These are phyloP conservation scores for Elongisporangium undulatum DNA, from an alignment of 352 stramenopile species.

Conservation along the genomic window DNA sequence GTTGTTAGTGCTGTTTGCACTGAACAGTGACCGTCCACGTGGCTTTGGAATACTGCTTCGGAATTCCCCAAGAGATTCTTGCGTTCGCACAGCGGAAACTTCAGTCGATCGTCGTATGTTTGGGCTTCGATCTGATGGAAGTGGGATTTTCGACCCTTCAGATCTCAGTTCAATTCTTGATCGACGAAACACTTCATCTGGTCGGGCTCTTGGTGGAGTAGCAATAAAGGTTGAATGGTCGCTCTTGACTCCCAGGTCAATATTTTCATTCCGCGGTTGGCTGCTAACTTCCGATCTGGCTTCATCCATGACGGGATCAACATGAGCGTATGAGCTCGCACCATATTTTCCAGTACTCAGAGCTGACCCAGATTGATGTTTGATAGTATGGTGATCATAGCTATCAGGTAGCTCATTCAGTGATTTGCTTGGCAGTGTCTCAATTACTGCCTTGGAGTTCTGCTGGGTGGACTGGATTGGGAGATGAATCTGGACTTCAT, in stretches of 20 bases:
- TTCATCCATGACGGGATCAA: background rate
- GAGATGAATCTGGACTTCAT: constrained; percentile 30
- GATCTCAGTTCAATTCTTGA: constrained; percentile 7
- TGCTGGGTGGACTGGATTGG: constrained; percentile 16
- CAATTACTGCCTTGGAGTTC: constrained; percentile 4
- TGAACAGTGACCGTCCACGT: background rate
- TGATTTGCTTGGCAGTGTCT: background rate
- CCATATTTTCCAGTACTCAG: background rate
- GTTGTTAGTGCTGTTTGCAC: background rate
- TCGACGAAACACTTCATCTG: constrained; percentile 10
- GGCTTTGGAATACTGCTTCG: background rate
- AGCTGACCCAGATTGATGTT: background rate
- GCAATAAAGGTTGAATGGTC: background rate
- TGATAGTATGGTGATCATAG: background rate
- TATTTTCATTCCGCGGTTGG: background rate
- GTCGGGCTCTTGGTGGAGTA: background rate
- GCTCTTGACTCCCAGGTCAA: background rate
- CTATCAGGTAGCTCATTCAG: background rate
- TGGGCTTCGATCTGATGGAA: background rate
- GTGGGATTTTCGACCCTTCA: constrained; percentile 13
- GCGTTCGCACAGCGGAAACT: background rate
- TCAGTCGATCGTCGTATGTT: background rate
- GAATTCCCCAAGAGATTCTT: background rate
- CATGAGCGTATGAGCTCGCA: background rate
- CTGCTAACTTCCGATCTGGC: background rate